Conservation (phyloP, 345 rosid genomes). For the Theobroma cacao region DNA sequence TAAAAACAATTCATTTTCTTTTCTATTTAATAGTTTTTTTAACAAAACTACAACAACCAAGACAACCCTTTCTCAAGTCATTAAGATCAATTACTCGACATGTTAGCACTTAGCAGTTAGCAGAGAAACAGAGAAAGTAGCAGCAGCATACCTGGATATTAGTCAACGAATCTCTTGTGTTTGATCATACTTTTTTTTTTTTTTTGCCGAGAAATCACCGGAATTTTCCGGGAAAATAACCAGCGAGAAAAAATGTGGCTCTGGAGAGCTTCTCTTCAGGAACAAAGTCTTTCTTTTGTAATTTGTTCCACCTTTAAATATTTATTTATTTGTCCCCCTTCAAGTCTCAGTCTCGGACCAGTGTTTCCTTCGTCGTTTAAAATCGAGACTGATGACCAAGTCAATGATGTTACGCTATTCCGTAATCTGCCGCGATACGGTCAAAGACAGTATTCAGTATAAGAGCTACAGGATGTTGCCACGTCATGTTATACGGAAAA, state of each 20-base stretch:
- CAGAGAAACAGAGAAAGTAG: neutral
- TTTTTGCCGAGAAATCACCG: neutral
- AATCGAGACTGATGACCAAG: neutral
- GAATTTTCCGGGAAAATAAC: conserved; percentile 10
- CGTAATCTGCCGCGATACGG: neutral
- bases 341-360: neutral
- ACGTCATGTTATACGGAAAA: neutral
- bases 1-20: neutral
- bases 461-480: neutral
- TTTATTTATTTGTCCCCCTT: neutral
- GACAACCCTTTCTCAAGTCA: conserved; percentile 1
- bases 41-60: neutral
- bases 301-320: neutral
- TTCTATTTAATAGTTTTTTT: neutral
- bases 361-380: neutral
- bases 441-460: neutral
- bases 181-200: too few relatives aligned
- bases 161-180: conserved; percentile 19
- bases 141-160: conserved; percentile 2
- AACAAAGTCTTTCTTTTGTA: neutral
- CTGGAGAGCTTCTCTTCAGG: neutral
- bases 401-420: neutral
- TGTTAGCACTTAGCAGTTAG: neutral
- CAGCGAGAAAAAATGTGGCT: neutral
- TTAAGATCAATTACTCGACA: neutral